Evolutionary conservation across 2,329 filamentous ascomycete genomes (phyloP), one percentile per base, ranked within the genome.

Genomic region (Aureobasidium vineae): DNA sequence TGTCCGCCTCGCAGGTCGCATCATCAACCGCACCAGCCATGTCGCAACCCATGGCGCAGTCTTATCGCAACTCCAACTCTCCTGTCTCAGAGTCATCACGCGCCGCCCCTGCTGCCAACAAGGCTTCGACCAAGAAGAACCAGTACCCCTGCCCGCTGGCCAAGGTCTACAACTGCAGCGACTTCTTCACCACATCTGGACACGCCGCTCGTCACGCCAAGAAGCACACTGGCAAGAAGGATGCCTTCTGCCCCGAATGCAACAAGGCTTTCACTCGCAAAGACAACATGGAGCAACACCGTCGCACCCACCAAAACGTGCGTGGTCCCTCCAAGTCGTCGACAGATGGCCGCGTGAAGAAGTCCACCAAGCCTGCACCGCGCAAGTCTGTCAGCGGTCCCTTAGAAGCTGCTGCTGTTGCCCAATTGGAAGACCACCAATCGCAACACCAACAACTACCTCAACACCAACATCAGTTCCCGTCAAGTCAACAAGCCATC

Each of bases 201-300:
- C 90, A 94, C 73, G 90, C 91, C n/a, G 91, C 90, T 50, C 87
- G 90, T 47, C 90, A 94, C 76, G 90, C 90, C 68, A 92, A 92
- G 77, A 92, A 92, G 73, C 90, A 94, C 80, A 91, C 89, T 1
- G 89, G 89, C 57, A 90, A 91, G 77, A 93, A 93, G 79, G 87
- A 87, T 16, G 88, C 91, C 26, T 85, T 87, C 38, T 90, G 84
- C 72, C 79, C 83, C 0, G 88, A 88, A 68, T 93, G 90, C 80
- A 85, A 86, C 76, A 92, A 92, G 79, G 90, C 89, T 73, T 93
- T 93, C 72, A 92, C 89, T 13, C 88, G 90, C 70, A 88, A 89
- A 71, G 90, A 93, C 81, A 93, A 93, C 81, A 93, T 93, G 90
- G 91, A 92, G 82, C 90, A 92, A 78, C 90, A 93, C 73, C 83